phyloP scores from a whole-genome alignment of 257 asterid species.

The Forsythia viridissima region DNA sequence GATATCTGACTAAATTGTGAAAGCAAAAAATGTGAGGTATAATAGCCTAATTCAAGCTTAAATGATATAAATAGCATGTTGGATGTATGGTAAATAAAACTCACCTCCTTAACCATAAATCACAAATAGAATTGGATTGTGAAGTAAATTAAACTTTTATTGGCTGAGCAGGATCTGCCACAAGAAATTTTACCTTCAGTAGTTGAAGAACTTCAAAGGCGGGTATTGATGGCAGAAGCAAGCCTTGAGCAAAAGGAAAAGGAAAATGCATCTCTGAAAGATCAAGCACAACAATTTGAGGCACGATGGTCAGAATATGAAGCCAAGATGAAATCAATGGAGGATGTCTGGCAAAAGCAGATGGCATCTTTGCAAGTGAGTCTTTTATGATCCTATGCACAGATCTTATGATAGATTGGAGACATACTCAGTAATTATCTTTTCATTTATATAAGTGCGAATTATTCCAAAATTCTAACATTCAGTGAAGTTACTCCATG shows the following conservation, averaged over 20 bases:
- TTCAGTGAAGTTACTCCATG: background rate
- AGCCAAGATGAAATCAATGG: conserved; percentile 83
- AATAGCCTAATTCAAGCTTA: background rate
- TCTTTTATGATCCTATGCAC: background rate
- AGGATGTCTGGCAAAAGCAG: conserved; percentile 91
- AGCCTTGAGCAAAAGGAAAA: conserved; percentile 63
- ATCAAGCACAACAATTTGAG: conserved; percentile 62
- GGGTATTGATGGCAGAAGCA: conserved; percentile 52
- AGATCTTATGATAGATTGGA: background rate
- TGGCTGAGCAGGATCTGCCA: conserved; percentile 54
- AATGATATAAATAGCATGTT: background rate
- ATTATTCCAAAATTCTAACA: background rate
- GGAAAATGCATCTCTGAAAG: conserved; percentile 68
- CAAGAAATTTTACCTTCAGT: conserved; percentile 48
- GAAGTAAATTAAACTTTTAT: conserved; percentile 24
- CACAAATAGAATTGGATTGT: background rate
- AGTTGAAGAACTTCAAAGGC: conserved; percentile 72
- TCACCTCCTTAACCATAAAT: background rate
- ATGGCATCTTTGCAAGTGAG: conserved; percentile 79
- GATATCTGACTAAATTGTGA: background rate
- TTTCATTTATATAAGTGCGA: background rate
- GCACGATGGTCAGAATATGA: conserved; percentile 71
- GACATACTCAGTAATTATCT: background rate
- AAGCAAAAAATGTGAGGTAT: background rate
- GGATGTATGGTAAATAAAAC: background rate